Evolutionary conservation across 805 yeast species (phyloP).

Genomic region (Sugiyamaella floridensis): DNA sequence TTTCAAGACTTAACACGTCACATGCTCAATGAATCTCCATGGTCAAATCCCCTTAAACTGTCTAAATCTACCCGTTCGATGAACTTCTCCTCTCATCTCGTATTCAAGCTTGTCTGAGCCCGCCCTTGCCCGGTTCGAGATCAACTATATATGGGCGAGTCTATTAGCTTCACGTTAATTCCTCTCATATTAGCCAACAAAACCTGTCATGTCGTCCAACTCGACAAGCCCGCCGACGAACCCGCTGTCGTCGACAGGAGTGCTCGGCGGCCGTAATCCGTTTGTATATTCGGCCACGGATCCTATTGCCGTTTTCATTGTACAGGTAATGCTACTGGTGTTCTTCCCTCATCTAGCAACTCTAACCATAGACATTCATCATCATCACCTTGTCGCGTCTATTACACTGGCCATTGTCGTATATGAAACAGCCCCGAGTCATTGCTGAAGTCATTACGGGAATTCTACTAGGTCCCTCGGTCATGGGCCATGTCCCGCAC

Average conservation of each 20-base stretch:
- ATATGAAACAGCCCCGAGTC: slow-evolving; percentile 67
- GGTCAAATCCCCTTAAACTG: too few species aligned
- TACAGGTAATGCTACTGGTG: slow-evolving; percentile 41
- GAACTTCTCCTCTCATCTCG: too few species aligned
- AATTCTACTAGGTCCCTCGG: slow-evolving; percentile 68
- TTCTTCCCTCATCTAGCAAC: neutral
- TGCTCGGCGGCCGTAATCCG: slow-evolving; percentile 68
- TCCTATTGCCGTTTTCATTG: slow-evolving; percentile 63
- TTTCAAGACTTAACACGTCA: too few species aligned
- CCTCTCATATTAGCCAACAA: too few species aligned
- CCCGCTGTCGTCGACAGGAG: slow-evolving; percentile 43
- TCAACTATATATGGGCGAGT: neutral
- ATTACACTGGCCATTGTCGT: slow-evolving; percentile 53
- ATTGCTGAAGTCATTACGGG: slow-evolving; percentile 80
- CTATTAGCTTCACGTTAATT: neutral
- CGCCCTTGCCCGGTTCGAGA: neutral
- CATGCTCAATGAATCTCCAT: too few species aligned
- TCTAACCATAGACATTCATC: slow-evolving; percentile 31
- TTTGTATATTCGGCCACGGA: slow-evolving; percentile 48
- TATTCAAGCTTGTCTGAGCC: too few species aligned
- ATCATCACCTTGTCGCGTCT: slow-evolving; percentile 49
- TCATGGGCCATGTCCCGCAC: slow-evolving; percentile 61
- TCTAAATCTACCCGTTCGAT: too few species aligned
- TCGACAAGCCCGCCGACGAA: slow-evolving; percentile 2
- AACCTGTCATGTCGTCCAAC: too few species aligned